A percentile compares a stretch with the other conserved stretches of the same genome.
Conservation (phyloP, 75 land plant species). For the Cryptomeria japonica region DNA sequence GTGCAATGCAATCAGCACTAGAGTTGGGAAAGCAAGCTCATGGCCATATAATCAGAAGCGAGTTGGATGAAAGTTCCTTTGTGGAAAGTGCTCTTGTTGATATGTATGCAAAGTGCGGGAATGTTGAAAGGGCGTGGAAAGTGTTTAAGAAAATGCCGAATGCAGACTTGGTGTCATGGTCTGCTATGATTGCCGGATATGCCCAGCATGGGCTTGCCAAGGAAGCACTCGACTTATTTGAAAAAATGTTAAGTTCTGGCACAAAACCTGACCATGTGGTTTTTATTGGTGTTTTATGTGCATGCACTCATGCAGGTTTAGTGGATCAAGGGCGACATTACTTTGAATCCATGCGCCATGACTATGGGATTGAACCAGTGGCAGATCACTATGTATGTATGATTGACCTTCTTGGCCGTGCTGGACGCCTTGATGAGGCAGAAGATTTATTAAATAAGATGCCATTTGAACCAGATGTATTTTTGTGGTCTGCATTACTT, state of each 20-base stretch:
- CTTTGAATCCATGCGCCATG: slow-evolving; percentile 34
- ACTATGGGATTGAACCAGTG: slow-evolving; percentile 38
- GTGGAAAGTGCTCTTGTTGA: slow-evolving; percentile 54
- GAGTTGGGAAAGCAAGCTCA: slow-evolving; percentile 46
- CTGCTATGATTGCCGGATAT: slow-evolving; percentile 50
- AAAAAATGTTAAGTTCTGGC: slow-evolving; percentile 43
- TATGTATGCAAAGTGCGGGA: slow-evolving; percentile 56
- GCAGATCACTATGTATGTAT: slow-evolving; percentile 62
- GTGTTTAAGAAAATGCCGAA: slow-evolving; percentile 29
- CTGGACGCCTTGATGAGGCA: slow-evolving; percentile 45
- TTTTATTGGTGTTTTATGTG: slow-evolving; percentile 55
- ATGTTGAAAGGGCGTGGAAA: slow-evolving; percentile 34
- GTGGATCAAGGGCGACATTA: slow-evolving; percentile 44
- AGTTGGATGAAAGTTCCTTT: slow-evolving; percentile 24
- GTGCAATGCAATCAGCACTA: slow-evolving; percentile 26
- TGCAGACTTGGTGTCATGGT: slow-evolving; percentile 53
- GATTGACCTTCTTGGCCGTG: slow-evolving; percentile 59
- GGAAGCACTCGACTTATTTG: slow-evolving; percentile 40
- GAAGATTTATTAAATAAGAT: slow-evolving; percentile 26
- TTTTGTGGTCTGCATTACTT: slow-evolving; percentile 46
- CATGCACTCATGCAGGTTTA: slow-evolving; percentile 56
- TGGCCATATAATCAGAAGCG: slow-evolving; percentile 33
- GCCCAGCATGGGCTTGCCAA: slow-evolving; percentile 41
- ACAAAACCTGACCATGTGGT: slow-evolving; percentile 44
- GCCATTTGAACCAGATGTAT: slow-evolving; percentile 25